These are phyloP conservation scores for Capsella bursapastoris DNA, from an alignment of 345 rosid species.

Conservation along the genomic window DNA sequence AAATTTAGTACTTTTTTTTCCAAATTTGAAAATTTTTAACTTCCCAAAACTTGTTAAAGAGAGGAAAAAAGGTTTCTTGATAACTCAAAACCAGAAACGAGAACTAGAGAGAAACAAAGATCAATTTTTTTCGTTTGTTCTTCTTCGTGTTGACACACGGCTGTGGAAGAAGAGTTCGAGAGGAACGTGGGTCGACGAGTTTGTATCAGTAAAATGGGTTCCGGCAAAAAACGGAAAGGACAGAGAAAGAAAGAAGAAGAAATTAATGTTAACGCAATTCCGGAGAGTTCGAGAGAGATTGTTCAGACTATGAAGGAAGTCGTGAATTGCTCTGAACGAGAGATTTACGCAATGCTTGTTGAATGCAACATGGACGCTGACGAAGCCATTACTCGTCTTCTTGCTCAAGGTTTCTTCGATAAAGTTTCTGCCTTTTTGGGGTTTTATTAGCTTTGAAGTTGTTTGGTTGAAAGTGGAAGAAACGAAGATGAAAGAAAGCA, in stretches of 20 bases:
- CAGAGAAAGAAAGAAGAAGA: constrained; percentile 6
- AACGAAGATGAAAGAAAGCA: constrained; percentile 5
- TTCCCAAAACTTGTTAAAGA: neutral
- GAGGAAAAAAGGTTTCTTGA: constrained; percentile 10
- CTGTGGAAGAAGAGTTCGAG: constrained; percentile 7
- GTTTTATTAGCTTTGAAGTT: constrained; percentile 18
- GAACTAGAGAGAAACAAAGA: constrained; percentile 11
- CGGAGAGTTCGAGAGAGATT: constrained; percentile 49
- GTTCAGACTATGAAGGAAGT: constrained; percentile 74
- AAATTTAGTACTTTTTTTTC: too few relatives aligned
- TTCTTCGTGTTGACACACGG: constrained; percentile 27
- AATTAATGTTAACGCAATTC: constrained; percentile 45
- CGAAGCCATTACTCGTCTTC: constrained; percentile 78
- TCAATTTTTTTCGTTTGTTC: constrained; percentile 14
- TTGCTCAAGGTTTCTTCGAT: constrained; percentile 67
- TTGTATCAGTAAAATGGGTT: constrained; percentile 50
- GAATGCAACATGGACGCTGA: constrained; percentile 77
- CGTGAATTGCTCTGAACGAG: constrained; percentile 66
- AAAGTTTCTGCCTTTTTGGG: constrained; percentile 12
- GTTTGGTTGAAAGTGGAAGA: constrained; percentile 1
- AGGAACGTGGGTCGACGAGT: neutral
- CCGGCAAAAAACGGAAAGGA: constrained; percentile 45
- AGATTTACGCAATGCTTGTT: constrained; percentile 81
- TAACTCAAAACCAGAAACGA: neutral
- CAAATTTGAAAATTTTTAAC: too few relatives aligned